Evolutionary conservation across 768 basidiomycete species (phyloP).

Genomic region (Floccularia luteovirens): DNA sequence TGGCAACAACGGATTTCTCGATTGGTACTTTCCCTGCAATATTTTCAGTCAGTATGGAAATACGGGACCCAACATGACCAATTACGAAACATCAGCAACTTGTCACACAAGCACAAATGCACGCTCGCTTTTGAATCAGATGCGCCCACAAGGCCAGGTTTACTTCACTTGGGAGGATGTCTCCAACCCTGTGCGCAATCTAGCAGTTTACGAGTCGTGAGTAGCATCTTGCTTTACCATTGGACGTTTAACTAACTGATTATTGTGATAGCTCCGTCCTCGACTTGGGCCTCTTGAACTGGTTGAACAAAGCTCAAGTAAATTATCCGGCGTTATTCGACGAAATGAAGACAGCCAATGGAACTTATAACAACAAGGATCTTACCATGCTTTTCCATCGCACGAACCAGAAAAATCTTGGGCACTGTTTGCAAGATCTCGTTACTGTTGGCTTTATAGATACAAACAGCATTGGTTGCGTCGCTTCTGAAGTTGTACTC

Average conservation of each 20-base stretch:
- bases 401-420: slow-evolving; percentile 56
- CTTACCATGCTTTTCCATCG: slow-evolving; percentile 83
- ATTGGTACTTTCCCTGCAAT: slow-evolving; percentile 99
- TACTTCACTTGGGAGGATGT: slow-evolving; percentile 94
- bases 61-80: slow-evolving; percentile 55
- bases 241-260: neutral
- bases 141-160: slow-evolving; percentile 71
- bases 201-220: slow-evolving; percentile 93
- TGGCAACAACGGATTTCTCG: slow-evolving; percentile 48
- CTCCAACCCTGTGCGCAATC: slow-evolving; percentile 54
- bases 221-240: slow-evolving; percentile 20
- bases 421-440: slow-evolving; percentile 80
- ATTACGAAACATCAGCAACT: slow-evolving; percentile 52
- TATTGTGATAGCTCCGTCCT: slow-evolving; percentile 63
- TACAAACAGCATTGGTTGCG: slow-evolving; percentile 90
- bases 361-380: slow-evolving; percentile 76
- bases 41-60: slow-evolving; percentile 68
- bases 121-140: slow-evolving; percentile 37
- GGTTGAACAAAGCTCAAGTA: slow-evolving; percentile 79
- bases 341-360: slow-evolving; percentile 58
- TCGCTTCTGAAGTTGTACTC: slow-evolving; percentile 91
- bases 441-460: slow-evolving; percentile 91
- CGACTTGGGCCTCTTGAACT: slow-evolving; percentile 77
- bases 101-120: slow-evolving; percentile 67
- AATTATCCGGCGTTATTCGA: slow-evolving; percentile 81